Percentiles rank a stretch among this genome's conserved stretches.
Conservation (phyloP, 768 basidiomycete genomes). For the Russula earlei region DNA sequence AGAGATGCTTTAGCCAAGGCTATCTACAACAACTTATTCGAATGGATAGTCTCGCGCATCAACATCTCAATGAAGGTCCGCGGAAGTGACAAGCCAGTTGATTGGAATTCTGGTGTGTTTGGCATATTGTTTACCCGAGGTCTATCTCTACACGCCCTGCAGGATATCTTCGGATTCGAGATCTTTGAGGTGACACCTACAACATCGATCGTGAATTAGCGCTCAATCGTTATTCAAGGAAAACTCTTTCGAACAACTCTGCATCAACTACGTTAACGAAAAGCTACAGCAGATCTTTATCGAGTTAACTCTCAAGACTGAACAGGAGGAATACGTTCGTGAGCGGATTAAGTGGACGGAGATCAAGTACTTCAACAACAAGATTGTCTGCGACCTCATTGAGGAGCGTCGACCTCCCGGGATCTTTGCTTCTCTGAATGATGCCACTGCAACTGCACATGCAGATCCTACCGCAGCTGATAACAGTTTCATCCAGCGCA, state of each 20-base stretch:
- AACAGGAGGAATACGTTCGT: conserved; percentile 97
- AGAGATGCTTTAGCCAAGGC: conserved; percentile 92
- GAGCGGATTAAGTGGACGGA: conserved; percentile 99
- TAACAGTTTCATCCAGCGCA: conserved; percentile 91
- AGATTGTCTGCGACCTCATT: conserved; percentile 96
- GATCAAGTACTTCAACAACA: conserved; percentile 98
- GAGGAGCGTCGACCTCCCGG: conserved; percentile 95
- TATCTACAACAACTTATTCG: conserved; percentile 96
- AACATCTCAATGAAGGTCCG: conserved; percentile 95
- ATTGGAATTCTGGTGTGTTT: conserved; percentile 80
- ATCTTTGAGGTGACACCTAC: conserved; percentile 69
- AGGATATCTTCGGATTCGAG: conserved; percentile 99
- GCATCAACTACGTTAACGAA: conserved; percentile 99
- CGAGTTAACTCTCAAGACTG: conserved; percentile 95
- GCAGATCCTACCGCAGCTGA: conserved; percentile 95
- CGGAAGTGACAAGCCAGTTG: conserved; percentile 56
- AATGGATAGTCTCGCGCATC: conserved; percentile 96
- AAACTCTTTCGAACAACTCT: conserved; percentile 94
- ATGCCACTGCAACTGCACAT: conserved; percentile 98
- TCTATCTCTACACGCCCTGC: neutral
- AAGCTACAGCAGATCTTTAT: conserved; percentile 99
- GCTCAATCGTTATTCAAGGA: conserved; percentile 40
- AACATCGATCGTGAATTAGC: neutral
- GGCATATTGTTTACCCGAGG: neutral
- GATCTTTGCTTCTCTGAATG: conserved; percentile 95